Base-by-base conservation (phyloP, 169 alveolate species). In the Cryptosporidium andersoni region DNA sequence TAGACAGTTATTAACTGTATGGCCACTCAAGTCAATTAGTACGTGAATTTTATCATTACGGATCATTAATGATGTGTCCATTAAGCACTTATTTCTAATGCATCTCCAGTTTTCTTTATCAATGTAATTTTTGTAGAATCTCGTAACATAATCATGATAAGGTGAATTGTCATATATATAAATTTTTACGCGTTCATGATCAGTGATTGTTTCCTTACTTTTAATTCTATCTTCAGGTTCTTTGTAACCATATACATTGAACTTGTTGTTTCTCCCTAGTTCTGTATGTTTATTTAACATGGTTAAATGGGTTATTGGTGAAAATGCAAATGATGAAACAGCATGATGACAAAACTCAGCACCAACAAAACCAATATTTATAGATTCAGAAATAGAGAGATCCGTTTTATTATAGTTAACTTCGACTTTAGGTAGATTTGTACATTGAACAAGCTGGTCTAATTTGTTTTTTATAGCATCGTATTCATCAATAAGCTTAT, bases 11-110 rank as follows among this genome's bases (percentile, higher is more conserved):
- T 91, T 90, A 39, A 91, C 92, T 2, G 96, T 92, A 88, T 92
- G 95, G 1, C 96, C 96, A 65, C 94, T 92, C 52, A 93, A 82
- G 66, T 93, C 95, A 56, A 93, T 81, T 62, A 93, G 85, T 39
- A 93, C 82, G 80, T 93, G 95, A 60, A 93, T 90, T 56, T 80
- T 81, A 64, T 93, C 94, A 1, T 49, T 53, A 53, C 91, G 65
- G 49, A 93, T 91, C 49, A 89, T 56, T 51, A 80, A 74, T 36
- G 94, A 89, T 8, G 81, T 82, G 39, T 81, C 89, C 1, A 62
- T 68, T 11, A 88, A 90, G 14, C 65, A 56, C 88, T 88, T 51
- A 12, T 91, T 92, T 36, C 66, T 60, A 48, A 91, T 89, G 47
- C 89, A 60, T 74, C 81, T 62, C 94, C 94, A 91, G 49, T 74